A percentile compares a stretch with the other conserved stretches of the same genome.
These are phyloP conservation scores for Neonectria faginata DNA, from an alignment of 2,329 filamentous ascomycete species.

Conservation along the genomic window DNA sequence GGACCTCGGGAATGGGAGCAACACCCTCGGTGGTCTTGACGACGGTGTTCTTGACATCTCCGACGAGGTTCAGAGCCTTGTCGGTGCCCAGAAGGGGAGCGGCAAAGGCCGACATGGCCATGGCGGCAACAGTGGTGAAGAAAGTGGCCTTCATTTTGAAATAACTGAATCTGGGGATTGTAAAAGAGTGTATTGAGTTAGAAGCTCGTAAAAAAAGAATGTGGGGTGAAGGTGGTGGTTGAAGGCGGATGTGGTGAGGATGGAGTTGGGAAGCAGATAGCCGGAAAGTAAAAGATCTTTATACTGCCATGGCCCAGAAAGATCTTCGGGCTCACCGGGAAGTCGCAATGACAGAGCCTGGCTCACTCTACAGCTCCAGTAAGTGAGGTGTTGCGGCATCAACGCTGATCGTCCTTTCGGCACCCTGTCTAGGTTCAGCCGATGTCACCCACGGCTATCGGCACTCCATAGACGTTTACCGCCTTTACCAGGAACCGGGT, in stretches of 20 bases:
- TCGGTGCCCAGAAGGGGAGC: background rate
- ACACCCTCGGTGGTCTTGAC: no score
- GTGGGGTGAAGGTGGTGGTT: background rate
- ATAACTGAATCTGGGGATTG: background rate
- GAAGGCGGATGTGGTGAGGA: background rate
- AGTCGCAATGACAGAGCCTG: background rate
- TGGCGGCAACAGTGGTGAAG: slow-evolving; percentile 1
- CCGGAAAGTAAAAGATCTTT: background rate
- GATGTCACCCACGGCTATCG: background rate
- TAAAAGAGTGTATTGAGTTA: background rate
- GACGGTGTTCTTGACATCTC: background rate
- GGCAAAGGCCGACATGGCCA: slow-evolving; percentile 1
- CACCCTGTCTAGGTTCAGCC: background rate
- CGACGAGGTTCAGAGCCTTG: background rate
- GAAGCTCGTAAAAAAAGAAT: background rate
- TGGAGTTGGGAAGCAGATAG: background rate
- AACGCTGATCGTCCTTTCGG: slow-evolving; percentile 3
- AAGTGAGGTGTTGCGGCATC: background rate
- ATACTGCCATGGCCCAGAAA: background rate
- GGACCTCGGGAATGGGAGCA: no score
- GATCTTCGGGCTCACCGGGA: background rate
- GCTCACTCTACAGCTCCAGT: background rate
- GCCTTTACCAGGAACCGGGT: background rate
- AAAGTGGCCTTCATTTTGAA: slow-evolving; percentile 8
- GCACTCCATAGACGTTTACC: slow-evolving; percentile 5